phyloP scores from a whole-genome alignment of 306 rosid genomes.

The Vigna hirtella region DNA sequence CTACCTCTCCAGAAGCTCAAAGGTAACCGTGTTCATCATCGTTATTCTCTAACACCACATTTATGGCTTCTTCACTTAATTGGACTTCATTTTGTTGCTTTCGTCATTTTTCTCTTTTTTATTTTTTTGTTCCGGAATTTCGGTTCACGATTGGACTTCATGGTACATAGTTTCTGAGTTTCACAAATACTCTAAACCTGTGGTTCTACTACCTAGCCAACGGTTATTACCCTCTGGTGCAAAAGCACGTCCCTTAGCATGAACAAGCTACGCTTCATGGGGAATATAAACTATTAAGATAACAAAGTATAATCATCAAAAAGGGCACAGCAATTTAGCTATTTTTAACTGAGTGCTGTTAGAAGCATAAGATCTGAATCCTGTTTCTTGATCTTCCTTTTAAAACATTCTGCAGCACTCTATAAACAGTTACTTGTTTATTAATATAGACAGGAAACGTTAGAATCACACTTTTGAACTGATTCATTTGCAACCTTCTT shows the following conservation, averaged over 20 bases:
- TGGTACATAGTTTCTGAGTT: not conserved
- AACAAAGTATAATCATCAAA: conserved; percentile 30
- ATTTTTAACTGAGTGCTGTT: not conserved
- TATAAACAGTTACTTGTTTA: conserved; percentile 8
- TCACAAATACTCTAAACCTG: not conserved
- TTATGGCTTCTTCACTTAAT: not conserved
- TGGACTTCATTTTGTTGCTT: conserved; percentile 3
- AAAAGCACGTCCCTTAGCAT: conserved; percentile 17
- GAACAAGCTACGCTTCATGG: conserved; percentile 42
- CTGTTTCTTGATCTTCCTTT: not conserved
- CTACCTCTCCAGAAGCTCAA: conserved; percentile 68
- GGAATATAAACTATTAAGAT: conserved; percentile 3
- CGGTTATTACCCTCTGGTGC: conserved; percentile 8
- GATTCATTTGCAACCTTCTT: not conserved
- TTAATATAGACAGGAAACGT: not conserved
- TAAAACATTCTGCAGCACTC: not conserved
- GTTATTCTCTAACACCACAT: not conserved
- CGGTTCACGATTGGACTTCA: conserved; percentile 25
- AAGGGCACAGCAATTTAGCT: conserved; percentile 17
- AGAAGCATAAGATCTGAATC: conserved; percentile 30
- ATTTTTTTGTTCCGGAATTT: not conserved
- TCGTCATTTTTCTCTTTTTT: not conserved
- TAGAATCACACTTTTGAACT: not conserved
- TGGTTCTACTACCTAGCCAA: not conserved
- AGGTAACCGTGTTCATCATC: conserved; percentile 46